Percentiles rank a stretch among this genome's conserved stretches.
Conservation (phyloP, 2,329 filamentous ascomycete genomes). For the Ophiostoma angusticollis region DNA sequence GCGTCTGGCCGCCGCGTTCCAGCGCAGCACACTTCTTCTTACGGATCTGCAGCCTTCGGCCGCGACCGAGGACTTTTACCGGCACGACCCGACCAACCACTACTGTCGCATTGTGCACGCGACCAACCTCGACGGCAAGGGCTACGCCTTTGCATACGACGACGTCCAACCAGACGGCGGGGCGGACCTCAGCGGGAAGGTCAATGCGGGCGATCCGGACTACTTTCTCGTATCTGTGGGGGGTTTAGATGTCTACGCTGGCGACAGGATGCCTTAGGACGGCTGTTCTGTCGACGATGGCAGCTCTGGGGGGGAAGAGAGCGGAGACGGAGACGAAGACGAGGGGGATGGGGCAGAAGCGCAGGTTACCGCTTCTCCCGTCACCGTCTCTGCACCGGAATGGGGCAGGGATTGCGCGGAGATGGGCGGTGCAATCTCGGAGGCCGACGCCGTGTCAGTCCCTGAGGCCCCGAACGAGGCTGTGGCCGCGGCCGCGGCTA, state of each 20-base stretch:
- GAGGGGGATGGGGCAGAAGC: not conserved
- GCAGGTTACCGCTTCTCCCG: too few species aligned
- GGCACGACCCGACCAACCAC: conserved; percentile 38
- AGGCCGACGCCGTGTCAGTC: too few species aligned
- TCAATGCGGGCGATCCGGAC: conserved; percentile 36
- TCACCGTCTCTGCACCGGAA: too few species aligned
- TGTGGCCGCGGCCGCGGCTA: too few species aligned
- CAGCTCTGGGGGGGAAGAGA: too few species aligned
- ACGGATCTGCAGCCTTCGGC: conserved; percentile 17
- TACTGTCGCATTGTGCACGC: conserved; percentile 45
- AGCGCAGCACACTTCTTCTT: conserved; percentile 40
- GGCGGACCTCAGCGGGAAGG: conserved; percentile 41
- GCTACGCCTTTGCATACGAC: conserved; percentile 50
- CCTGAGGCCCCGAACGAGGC: too few species aligned
- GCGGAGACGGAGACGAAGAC: not conserved
- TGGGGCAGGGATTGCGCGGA: too few species aligned
- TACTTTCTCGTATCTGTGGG: conserved; percentile 39
- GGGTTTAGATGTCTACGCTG: conserved; percentile 23
- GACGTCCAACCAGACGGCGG: conserved; percentile 41
- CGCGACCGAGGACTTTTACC: conserved; percentile 25
- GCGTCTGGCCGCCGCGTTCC: conserved; percentile 34
- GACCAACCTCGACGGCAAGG: conserved; percentile 37
- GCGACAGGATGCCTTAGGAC: conserved; percentile 9
- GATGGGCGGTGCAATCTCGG: too few species aligned
- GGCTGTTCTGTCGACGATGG: too few species aligned